Evolutionary conservation across 106 monocot species (phyloP).

Genomic region (Phalaenopsis aphrodite): DNA sequence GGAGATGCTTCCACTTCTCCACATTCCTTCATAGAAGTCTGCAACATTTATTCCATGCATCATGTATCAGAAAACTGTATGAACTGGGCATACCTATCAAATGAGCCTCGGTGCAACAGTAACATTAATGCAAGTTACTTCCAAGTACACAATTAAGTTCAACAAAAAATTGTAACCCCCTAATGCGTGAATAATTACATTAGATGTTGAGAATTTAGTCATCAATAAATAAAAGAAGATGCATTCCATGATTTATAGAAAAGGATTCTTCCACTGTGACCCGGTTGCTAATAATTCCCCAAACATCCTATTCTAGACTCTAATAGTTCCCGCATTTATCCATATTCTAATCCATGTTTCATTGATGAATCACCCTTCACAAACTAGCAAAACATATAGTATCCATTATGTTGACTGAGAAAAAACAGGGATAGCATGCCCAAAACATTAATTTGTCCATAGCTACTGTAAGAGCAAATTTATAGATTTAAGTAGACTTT

Average conservation of each 20-base stretch:
- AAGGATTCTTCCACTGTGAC: neutral
- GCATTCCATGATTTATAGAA: neutral
- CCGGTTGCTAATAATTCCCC: neutral
- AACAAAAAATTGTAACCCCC: neutral
- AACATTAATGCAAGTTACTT: neutral
- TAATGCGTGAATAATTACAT: neutral
- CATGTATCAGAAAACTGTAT: neutral
- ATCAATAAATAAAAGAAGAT: conserved; percentile 3
- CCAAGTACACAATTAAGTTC: conserved; percentile 4
- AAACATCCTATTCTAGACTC: conserved; percentile 1
- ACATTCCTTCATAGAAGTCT: conserved; percentile 21
- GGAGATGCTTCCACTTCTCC: conserved; percentile 30
- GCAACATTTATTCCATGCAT: conserved; percentile 7
- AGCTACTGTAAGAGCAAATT: neutral
- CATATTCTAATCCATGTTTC: neutral
- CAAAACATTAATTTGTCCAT: neutral
- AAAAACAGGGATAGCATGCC: neutral
- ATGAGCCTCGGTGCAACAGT: neutral
- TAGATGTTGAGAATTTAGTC: neutral
- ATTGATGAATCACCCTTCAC: neutral
- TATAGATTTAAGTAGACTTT: neutral
- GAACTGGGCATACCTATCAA: neutral
- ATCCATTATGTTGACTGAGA: neutral
- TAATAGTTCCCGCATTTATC: conserved; percentile 1
- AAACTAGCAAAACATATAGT: neutral